Conservation (phyloP, 108 stramenopile species). For the Licmophora abbreviata region DNA sequence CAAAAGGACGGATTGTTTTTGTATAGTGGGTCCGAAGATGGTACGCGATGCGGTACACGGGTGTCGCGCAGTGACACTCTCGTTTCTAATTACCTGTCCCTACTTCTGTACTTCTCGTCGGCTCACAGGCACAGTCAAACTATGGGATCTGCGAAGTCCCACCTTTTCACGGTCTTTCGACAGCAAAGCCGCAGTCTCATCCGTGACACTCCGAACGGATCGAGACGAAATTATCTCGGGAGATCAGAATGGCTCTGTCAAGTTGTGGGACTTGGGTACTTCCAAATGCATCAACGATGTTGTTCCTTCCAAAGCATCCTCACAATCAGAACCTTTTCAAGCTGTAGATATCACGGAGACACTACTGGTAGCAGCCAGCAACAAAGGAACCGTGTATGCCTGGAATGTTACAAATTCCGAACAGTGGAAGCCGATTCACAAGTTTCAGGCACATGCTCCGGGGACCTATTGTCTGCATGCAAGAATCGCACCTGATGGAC, state of each 20-base stretch:
- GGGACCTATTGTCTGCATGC: constrained; percentile 76
- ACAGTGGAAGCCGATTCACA: constrained; percentile 29
- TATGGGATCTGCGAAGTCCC: constrained; percentile 91
- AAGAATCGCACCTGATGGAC: constrained; percentile 75
- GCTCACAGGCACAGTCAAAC: constrained; percentile 45
- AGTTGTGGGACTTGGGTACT: constrained; percentile 80
- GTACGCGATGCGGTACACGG: constrained; percentile 46
- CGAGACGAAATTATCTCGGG: constrained; percentile 91
- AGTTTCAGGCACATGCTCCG: constrained; percentile 72
- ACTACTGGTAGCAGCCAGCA: constrained; percentile 76
- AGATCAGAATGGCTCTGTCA: constrained; percentile 84
- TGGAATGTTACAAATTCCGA: constrained; percentile 55
- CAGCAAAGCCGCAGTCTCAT: constrained; percentile 80
- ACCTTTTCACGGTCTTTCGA: constrained; percentile 87
- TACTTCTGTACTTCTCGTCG: not conserved
- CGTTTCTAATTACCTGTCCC: not conserved
- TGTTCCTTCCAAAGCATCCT: constrained; percentile 55
- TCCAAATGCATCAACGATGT: constrained; percentile 59
- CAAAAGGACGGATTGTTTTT: constrained; percentile 91
- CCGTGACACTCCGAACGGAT: constrained; percentile 88
- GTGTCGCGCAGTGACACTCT: not conserved
- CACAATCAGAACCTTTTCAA: too few species aligned
- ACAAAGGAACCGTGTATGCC: constrained; percentile 82
- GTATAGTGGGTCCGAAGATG: constrained; percentile 81
- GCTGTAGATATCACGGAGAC: constrained; percentile 79